These are phyloP conservation scores for Solanum hybrid DNA, from an alignment of 305 asterid genomes.

Conservation along the genomic window DNA sequence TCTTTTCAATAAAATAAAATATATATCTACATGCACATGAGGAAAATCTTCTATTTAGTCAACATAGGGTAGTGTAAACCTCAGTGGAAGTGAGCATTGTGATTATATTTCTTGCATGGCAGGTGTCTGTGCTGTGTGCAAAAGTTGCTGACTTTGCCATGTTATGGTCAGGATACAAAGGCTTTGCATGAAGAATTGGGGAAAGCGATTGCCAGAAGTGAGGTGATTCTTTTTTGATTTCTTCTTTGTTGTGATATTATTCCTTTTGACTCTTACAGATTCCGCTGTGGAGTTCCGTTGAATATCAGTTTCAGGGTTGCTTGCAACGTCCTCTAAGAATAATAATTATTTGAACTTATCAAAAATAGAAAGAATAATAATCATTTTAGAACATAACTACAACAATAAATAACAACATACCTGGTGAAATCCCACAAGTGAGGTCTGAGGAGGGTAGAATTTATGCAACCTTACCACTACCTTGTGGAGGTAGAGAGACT, in stretches of 20 bases:
- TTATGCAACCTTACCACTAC: neutral
- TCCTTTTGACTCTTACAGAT: neutral
- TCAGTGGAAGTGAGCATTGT: constrained; percentile 20
- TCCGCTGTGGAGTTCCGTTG: neutral
- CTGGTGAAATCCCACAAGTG: neutral
- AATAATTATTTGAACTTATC: neutral
- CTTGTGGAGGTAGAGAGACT: neutral
- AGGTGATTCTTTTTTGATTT: constrained; percentile 37
- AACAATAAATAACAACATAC: neutral
- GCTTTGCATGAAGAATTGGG: constrained; percentile 57
- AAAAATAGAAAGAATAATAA: neutral
- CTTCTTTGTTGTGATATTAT: neutral
- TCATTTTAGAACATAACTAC: neutral
- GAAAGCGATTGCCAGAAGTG: constrained; percentile 60
- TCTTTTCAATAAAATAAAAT: neutral
- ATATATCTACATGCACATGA: neutral
- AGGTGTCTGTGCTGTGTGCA: constrained; percentile 23
- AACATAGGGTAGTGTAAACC: constrained; percentile 7
- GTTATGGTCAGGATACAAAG: constrained; percentile 59
- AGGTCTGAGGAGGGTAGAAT: neutral
- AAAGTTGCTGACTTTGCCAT: constrained; percentile 49
- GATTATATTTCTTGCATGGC: constrained; percentile 23
- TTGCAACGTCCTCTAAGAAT: neutral
- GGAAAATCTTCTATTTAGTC: constrained; percentile 1
- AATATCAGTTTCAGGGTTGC: neutral